Percentiles rank a stretch among this genome's conserved stretches.
phyloP scores from a whole-genome alignment of 1,139 yeast genomes.

The Pichia sp. region DNA sequence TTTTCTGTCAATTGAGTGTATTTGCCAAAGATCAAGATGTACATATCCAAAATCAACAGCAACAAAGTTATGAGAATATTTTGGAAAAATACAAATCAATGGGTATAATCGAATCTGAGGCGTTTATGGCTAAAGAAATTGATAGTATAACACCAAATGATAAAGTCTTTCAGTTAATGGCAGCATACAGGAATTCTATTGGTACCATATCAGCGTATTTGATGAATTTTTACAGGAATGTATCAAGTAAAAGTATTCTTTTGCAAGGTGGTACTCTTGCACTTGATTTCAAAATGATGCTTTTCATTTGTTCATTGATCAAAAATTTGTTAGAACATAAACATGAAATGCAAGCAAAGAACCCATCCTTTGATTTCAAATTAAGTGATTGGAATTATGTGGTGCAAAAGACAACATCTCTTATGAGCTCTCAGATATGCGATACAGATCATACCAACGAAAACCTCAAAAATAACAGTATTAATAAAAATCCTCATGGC shows the following conservation, averaged over 20 bases:
- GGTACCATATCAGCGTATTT: constrained; percentile 13
- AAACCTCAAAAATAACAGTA: too few species aligned
- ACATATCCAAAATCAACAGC: background rate
- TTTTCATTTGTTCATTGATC: constrained; percentile 17
- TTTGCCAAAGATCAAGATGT: background rate
- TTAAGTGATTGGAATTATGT: constrained; percentile 8
- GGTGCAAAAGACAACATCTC: constrained; percentile 1
- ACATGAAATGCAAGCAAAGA: background rate
- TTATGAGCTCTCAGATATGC: background rate
- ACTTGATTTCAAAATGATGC: constrained; percentile 13
- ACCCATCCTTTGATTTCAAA: background rate
- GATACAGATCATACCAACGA: too few species aligned
- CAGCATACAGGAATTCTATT: constrained; percentile 1
- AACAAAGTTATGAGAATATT: background rate
- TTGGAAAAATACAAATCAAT: too few species aligned
- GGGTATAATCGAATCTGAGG: constrained; percentile 5
- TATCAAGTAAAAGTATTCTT: constrained; percentile 5
- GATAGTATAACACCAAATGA: constrained; percentile 3
- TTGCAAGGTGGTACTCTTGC: constrained; percentile 13
- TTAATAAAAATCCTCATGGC: too few species aligned
- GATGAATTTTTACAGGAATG: constrained; percentile 12
- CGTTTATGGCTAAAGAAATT: constrained; percentile 1
- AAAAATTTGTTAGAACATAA: constrained; percentile 10
- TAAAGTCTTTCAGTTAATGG: background rate
- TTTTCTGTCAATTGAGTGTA: constrained; percentile 7